Conservation (phyloP, 306 rosid genomes). For the Prinsepia uniflora region DNA sequence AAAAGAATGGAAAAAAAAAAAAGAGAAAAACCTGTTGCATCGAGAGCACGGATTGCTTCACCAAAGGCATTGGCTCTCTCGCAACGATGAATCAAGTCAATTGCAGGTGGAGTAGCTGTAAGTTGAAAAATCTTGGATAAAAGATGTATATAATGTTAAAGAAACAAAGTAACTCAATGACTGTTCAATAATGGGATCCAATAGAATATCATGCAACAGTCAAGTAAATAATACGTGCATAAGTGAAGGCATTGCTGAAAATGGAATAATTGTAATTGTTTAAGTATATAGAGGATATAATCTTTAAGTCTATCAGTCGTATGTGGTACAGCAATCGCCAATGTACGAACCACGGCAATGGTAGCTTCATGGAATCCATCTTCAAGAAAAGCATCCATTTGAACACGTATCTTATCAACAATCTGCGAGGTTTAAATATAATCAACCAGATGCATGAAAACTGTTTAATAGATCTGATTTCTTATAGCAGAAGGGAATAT, state of each 20-base stretch:
- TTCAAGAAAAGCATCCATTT: constrained; percentile 99
- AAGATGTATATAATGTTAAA: constrained; percentile 75
- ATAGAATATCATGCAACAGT: neutral
- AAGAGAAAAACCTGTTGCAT: constrained; percentile 67
- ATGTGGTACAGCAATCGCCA: constrained; percentile 90
- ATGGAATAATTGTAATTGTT: neutral
- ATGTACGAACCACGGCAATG: constrained; percentile 81
- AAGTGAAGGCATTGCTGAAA: constrained; percentile 3
- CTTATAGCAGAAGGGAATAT: constrained; percentile 25
- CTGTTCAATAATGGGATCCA: constrained; percentile 11
- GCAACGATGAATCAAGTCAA: constrained; percentile 56
- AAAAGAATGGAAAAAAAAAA: no score
- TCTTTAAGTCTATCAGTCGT: constrained; percentile 86
- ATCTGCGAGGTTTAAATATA: constrained; percentile 45
- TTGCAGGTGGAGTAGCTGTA: constrained; percentile 50
- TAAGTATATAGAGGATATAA: constrained; percentile 68
- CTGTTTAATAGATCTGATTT: constrained; percentile 9
- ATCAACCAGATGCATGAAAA: constrained; percentile 25
- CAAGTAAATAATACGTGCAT: constrained; percentile 20
- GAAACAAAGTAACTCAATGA: constrained; percentile 39
- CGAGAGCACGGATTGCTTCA: constrained; percentile 97
- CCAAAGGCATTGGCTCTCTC: constrained; percentile 82
- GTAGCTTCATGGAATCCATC: constrained; percentile 98
- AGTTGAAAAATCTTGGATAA: constrained; percentile 92
- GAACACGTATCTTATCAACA: constrained; percentile 95